Evolutionary conservation across 2,329 filamentous ascomycete species (phyloP), one percentile per base, ranked within the genome.

Genomic region (Fusarium bactridioides): DNA sequence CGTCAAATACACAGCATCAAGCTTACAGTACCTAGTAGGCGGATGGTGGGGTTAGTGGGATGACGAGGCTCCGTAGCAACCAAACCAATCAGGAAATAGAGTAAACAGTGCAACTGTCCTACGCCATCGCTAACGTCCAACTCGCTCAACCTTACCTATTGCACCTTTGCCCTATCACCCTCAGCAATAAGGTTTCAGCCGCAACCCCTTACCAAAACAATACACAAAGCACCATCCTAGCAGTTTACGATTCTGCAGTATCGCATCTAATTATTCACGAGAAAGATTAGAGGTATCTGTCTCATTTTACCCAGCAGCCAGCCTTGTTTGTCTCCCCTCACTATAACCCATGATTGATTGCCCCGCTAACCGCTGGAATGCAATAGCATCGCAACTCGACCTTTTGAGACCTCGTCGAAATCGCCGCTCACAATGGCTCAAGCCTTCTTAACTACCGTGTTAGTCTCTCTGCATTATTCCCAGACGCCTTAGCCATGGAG

Each of bases 331-430:
- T 68, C 64, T 57, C 54, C 60, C 44, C 13, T 53, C 50, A 50
- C 65, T 64, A 57, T 53, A 23, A 62, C 71, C 40, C 40, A 51
- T 54, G 66, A 35, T 53, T 31, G 55, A 82, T 83, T 81, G 80
- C 81, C 81, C 80, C 79, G 82, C 82, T 83, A 82, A 83, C 82
- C 70, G 61, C 67, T 81, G 82, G 82, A 83, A 83, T 83, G 81
- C 71, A 80, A 74, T 61, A 70, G 45, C 50, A 69, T 69, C 65
- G 45, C 58, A 64, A 44, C 57, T 61, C 40, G 50, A 47, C 58
- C 50, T 63, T 67, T 68, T 62, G 47, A 74, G 41, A 54, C 69
- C 43, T 64, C 62, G 53, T 66, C 67, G 29, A 69, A 62, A 56
- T 64, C 64, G 27, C 50, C 56, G 58, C 35, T 70, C 72, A 74